Conservation (phyloP, 352 stramenopile genomes). For the Peronospora farinosa region DNA sequence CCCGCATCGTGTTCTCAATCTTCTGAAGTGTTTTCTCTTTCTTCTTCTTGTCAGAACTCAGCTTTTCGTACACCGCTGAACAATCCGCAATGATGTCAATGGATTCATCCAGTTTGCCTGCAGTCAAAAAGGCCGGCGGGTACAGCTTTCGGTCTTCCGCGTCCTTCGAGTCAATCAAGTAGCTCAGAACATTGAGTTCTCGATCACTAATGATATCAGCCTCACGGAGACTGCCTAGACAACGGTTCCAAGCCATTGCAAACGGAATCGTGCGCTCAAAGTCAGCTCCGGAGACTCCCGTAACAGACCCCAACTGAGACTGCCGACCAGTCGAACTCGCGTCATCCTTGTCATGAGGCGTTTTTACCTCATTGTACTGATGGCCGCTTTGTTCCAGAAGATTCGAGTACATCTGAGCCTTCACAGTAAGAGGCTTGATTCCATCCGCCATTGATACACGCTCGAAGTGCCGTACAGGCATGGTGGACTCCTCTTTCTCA, state of each 20-base stretch:
- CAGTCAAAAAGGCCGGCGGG: constrained; percentile 78
- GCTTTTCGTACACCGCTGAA: constrained; percentile 70
- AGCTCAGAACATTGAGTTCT: constrained; percentile 81
- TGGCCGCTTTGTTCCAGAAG: constrained; percentile 53
- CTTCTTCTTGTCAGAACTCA: constrained; percentile 85
- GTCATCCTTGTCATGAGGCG: constrained; percentile 59
- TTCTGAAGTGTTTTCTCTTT: constrained; percentile 85
- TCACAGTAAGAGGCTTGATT: constrained; percentile 74
- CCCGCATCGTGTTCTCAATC: constrained; percentile 80
- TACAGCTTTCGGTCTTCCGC: constrained; percentile 73
- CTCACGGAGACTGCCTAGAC: constrained; percentile 63
- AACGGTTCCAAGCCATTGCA: constrained; percentile 85
- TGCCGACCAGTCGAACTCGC: constrained; percentile 41
- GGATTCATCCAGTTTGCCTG: constrained; percentile 82
- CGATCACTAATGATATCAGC: constrained; percentile 81
- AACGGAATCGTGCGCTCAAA: constrained; percentile 85
- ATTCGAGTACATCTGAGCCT: constrained; percentile 78
- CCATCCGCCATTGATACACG: constrained; percentile 77
- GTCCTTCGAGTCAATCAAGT: constrained; percentile 80
- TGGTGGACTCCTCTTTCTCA: constrained; percentile 51
- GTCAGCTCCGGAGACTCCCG: constrained; percentile 66
- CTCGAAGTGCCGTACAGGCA: constrained; percentile 76
- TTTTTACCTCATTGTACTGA: constrained; percentile 61
- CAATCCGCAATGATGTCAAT: constrained; percentile 83
- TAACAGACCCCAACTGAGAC: constrained; percentile 65